Evolutionary conservation across 805 yeast genomes (phyloP).

Genomic region (Candida easanensis): DNA sequence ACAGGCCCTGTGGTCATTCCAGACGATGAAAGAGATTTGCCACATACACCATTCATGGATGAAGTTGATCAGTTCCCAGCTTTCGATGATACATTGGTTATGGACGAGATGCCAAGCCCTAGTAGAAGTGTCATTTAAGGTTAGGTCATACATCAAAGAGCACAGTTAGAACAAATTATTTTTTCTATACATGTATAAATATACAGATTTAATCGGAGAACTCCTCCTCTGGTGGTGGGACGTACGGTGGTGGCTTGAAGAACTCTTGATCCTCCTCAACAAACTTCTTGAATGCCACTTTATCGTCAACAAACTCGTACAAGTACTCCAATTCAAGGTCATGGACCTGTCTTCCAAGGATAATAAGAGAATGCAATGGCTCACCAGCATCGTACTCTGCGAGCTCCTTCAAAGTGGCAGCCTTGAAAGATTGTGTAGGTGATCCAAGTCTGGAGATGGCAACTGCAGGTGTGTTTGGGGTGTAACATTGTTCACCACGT

Average conservation of each 20-base stretch:
- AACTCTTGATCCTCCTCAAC: constrained; percentile 58
- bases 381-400: constrained; percentile 87
- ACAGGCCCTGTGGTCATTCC: constrained; percentile 2
- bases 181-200: no score
- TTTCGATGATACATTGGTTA: neutral
- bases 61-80: constrained; percentile 5
- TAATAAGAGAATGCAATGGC: constrained; percentile 88
- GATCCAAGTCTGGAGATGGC: constrained; percentile 92
- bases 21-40: constrained; percentile 2
- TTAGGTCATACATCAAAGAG: neutral
- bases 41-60: neutral
- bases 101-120: constrained; percentile 5
- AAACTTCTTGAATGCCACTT: constrained; percentile 41
- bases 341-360: constrained; percentile 91
- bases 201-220: constrained; percentile 17
- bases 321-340: constrained; percentile 88
- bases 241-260: constrained; percentile 71
- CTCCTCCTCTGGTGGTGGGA: constrained; percentile 44
- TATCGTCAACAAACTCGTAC: constrained; percentile 68
- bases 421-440: constrained; percentile 75
- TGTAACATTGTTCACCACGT: constrained; percentile 75
- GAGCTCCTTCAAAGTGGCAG: constrained; percentile 78
- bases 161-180: no score
- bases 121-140: constrained; percentile 3
- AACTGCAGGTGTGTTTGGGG: constrained; percentile 86